Conservation (phyloP, 371 early-diverging fungal genomes). For the Parasitella parasitica region DNA sequence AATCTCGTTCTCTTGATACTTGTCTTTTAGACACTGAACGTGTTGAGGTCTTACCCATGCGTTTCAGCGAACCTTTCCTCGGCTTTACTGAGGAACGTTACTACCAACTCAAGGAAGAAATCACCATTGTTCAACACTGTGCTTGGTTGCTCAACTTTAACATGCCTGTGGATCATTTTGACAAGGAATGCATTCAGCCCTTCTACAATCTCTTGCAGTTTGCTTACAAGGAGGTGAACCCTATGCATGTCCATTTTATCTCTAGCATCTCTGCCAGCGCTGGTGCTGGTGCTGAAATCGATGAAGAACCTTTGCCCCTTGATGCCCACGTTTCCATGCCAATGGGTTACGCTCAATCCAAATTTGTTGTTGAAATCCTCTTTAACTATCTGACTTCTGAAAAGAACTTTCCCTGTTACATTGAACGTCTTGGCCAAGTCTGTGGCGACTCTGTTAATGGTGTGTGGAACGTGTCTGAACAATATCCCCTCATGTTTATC, state of each 20-base stretch:
- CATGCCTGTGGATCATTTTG: conserved; percentile 30
- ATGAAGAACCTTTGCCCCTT: conserved; percentile 20
- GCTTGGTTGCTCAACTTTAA: conserved; percentile 41
- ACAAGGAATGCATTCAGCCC: conserved; percentile 26
- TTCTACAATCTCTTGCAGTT: conserved; percentile 36
- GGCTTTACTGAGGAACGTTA: conserved; percentile 23
- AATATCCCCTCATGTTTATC: conserved; percentile 38
- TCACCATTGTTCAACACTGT: conserved; percentile 29
- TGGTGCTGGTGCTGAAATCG: neutral
- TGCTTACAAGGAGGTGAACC: conserved; percentile 19
- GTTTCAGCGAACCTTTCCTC: conserved; percentile 9
- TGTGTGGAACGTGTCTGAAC: conserved; percentile 44
- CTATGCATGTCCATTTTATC: conserved; percentile 33
- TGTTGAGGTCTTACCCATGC: conserved; percentile 13
- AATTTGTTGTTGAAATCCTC: conserved; percentile 37
- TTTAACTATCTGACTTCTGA: conserved; percentile 16
- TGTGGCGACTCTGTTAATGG: conserved; percentile 42
- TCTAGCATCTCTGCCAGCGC: conserved; percentile 30
- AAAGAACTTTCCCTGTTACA: conserved; percentile 39
- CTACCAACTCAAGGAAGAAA: conserved; percentile 20
- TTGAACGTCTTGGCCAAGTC: conserved; percentile 49
- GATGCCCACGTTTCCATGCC: conserved; percentile 26
- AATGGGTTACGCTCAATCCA: conserved; percentile 45
- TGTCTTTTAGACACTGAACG: conserved; percentile 8
- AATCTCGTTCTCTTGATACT: conserved; percentile 19